Conservation (phyloP, 106 monocot species). For the Hemerocallis citrina region DNA sequence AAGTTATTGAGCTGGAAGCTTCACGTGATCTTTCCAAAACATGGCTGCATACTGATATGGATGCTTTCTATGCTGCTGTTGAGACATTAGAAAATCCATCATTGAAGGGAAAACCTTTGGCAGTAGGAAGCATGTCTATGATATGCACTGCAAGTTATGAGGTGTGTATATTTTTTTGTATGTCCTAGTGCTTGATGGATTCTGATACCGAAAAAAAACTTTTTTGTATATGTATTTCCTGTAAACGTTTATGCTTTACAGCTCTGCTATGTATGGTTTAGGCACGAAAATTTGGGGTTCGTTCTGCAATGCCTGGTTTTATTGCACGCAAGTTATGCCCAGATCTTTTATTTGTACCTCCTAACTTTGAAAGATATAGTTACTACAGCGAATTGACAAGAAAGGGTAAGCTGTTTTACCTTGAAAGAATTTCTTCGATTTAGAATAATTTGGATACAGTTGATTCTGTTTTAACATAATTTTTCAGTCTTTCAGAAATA, state of each 20-base stretch:
- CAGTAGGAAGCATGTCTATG: constrained; percentile 97
- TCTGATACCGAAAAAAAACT: not conserved
- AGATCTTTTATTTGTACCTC: constrained; percentile 73
- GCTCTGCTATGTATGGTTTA: constrained; percentile 12
- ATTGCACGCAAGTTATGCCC: constrained; percentile 90
- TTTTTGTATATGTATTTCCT: constrained; percentile 4
- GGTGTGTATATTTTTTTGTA: constrained; percentile 27
- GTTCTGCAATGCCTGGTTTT: constrained; percentile 99
- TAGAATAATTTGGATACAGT: not conserved
- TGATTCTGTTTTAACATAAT: constrained; percentile 6
- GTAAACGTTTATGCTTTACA: constrained; percentile 3
- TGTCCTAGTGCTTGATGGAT: not conserved
- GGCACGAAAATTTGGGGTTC: constrained; percentile 98
- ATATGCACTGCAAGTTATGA: constrained; percentile 98
- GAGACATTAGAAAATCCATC: constrained; percentile 80
- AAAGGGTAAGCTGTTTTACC: constrained; percentile 46
- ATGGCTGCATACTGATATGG: constrained; percentile 96
- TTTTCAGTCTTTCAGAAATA: constrained; percentile 69
- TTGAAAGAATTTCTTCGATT: not conserved
- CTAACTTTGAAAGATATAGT: constrained; percentile 84
- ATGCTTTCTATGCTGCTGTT: constrained; percentile 98
- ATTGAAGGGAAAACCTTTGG: constrained; percentile 80
- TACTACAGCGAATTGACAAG: constrained; percentile 83
- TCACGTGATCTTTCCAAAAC: constrained; percentile 81
- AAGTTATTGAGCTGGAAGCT: constrained; percentile 70